Evolutionary conservation across 306 rosid genomes (phyloP).

Genomic region (Acacia acuminata): DNA sequence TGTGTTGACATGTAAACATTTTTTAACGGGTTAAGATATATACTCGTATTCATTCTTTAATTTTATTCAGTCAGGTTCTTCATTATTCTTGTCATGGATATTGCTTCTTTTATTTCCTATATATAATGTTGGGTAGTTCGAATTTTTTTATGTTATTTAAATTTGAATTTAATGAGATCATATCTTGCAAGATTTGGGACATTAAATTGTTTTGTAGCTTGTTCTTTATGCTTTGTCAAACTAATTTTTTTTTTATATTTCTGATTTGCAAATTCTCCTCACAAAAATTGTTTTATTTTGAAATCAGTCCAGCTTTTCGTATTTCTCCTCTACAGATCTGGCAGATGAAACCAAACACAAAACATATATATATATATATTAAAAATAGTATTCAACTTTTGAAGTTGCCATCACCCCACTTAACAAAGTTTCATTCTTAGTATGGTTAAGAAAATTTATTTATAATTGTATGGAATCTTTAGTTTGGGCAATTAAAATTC

Average conservation of each 20-base stretch:
- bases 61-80: not conserved
- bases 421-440: not conserved
- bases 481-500: not conserved
- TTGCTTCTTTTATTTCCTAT: not conserved
- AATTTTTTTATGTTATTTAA: not conserved
- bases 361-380: too few species aligned
- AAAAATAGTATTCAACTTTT: too few species aligned
- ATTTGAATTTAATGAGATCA: not conserved
- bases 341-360: not conserved
- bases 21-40: not conserved
- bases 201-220: not conserved
- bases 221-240: not conserved
- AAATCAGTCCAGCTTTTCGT: not conserved
- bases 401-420: not conserved
- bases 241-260: too few species aligned
- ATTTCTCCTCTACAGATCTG: not conserved
- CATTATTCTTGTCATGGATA: not conserved
- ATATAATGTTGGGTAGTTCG: not conserved
- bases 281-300: not conserved
- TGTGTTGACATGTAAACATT: not conserved
- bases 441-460: not conserved
- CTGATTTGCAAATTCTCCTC: not conserved
- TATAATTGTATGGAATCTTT: not conserved
- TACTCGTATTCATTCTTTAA: not conserved
- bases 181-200: not conserved